Evolutionary conservation across 2,329 filamentous ascomycete species (phyloP), one percentile per base, ranked within the genome.

Genomic region (Sarocladiaceae sp.): DNA sequence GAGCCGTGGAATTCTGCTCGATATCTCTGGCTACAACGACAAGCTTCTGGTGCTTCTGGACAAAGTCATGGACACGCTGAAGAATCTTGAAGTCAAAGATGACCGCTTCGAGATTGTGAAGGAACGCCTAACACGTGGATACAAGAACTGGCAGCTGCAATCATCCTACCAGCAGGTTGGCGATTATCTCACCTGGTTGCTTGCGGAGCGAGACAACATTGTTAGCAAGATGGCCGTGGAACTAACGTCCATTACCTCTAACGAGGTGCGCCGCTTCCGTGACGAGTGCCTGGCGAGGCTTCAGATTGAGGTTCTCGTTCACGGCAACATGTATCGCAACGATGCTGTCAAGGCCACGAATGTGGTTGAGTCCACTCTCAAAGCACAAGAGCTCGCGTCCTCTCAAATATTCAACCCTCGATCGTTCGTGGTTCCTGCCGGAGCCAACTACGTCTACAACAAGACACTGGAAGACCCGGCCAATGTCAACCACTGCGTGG

Each of bases 301-400:
- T 52, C 85, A 95, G 56, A 83, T 96, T 50, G 93, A 98, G 62
- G 76, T 89, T 3, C 78, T 95, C 46, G 85, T 83, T 0, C 90
- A 96, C 55, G 93, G 93, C 43, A 98, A 98, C 62, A 62, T 98
- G 45, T 89, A 95, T 70, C 94, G 90, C 66, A 88, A 95, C 60
- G 93, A 98, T 58, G 89, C 88, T 0, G 70, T 96, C 45, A 85
- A 83, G 59, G 76, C 95, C 59, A 91, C 88, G 0, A 81, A 93
- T 51, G 76, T 95, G 55, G 76, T 96, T 20, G 87, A 94, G 61
- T 80, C 75, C 5, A 87, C 78, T 1, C 66, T 98, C 37, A 83
- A 85, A 60, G 83, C 90, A 11, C 79, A 83, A 23, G 65, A 76
- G 15, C 69, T 97, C 15, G 86, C 89, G 3, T 75, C 76, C 33